These are phyloP conservation scores for Chenopodium album DNA, from an alignment of 148 eudicot genomes.

Conservation along the genomic window DNA sequence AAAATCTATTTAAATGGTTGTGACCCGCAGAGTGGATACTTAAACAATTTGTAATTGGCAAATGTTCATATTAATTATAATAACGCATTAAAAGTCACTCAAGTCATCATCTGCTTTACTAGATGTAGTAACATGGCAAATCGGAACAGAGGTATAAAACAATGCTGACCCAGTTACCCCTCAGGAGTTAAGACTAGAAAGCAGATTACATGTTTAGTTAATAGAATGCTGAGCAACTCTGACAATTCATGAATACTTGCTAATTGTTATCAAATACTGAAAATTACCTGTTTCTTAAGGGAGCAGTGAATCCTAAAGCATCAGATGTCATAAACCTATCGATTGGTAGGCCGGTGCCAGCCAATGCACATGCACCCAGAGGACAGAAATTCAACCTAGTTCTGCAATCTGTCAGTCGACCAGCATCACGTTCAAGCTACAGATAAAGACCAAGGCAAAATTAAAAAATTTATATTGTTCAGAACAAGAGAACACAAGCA, in stretches of 20 bases:
- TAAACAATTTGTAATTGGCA: too few relatives aligned
- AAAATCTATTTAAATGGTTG: too few relatives aligned
- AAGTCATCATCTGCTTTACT: neutral
- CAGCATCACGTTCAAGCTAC: slow-evolving; percentile 97
- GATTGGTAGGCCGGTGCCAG: slow-evolving; percentile 97
- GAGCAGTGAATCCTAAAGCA: slow-evolving; percentile 86
- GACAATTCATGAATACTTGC: neutral
- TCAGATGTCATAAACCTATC: slow-evolving; percentile 95
- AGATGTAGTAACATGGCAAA: neutral
- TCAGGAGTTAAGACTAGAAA: neutral
- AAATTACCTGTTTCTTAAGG: slow-evolving; percentile 85
- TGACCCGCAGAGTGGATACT: too few relatives aligned
- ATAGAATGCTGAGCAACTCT: neutral
- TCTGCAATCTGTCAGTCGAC: slow-evolving; percentile 83
- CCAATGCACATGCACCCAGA: slow-evolving; percentile 97
- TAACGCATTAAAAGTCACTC: neutral
- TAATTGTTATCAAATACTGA: neutral
- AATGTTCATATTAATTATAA: neutral
- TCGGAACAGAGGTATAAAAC: neutral
- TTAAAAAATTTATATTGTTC: neutral
- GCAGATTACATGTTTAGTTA: neutral
- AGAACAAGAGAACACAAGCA: neutral
- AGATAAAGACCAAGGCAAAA: slow-evolving; percentile 5
- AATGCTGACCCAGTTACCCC: neutral
- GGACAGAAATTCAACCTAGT: slow-evolving; percentile 86